These are phyloP conservation scores for Trichoderma atrobrunneum DNA, from an alignment of 2,329 filamentous ascomycete genomes.

Conservation along the genomic window DNA sequence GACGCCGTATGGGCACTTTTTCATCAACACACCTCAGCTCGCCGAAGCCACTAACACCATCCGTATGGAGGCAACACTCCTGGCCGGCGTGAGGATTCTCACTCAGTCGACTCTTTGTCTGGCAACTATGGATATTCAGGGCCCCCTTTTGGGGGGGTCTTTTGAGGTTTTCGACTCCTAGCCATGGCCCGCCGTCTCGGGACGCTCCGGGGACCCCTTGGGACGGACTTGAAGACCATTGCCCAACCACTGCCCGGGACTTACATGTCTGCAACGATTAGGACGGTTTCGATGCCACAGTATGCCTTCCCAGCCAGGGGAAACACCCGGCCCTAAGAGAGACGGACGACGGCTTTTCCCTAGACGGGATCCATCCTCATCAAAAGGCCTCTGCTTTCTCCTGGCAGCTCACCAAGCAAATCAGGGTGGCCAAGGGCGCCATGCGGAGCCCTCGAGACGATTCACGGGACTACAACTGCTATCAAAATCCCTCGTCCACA, in stretches of 20 bases:
- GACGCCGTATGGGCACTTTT: constrained; percentile 28
- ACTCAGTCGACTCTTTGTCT: constrained; percentile 19
- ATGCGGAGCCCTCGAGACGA: constrained; percentile 9
- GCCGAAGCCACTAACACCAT: constrained; percentile 23
- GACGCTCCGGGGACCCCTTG: constrained; percentile 19
- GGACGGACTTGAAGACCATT: constrained; percentile 22
- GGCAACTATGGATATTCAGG: constrained; percentile 13
- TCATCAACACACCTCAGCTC: constrained; percentile 35
- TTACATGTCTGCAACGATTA: constrained; percentile 17
- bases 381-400: background rate
- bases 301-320: constrained; percentile 24
- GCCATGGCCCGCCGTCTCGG: constrained; percentile 26
- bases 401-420: constrained; percentile 1
- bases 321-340: constrained; percentile 22
- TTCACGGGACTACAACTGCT: constrained; percentile 1
- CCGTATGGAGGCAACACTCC: constrained; percentile 5
- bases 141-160: constrained; percentile 24
- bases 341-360: constrained; percentile 19
- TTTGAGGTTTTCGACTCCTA: constrained; percentile 24
- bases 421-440: background rate
- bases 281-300: constrained; percentile 4
- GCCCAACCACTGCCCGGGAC: constrained; percentile 33
- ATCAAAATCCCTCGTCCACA: constrained; percentile 17
- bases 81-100: constrained; percentile 11
- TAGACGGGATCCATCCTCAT: constrained; percentile 16